Evolutionary conservation across 768 basidiomycete genomes (phyloP).

Genomic region (Tricholomella constricta): DNA sequence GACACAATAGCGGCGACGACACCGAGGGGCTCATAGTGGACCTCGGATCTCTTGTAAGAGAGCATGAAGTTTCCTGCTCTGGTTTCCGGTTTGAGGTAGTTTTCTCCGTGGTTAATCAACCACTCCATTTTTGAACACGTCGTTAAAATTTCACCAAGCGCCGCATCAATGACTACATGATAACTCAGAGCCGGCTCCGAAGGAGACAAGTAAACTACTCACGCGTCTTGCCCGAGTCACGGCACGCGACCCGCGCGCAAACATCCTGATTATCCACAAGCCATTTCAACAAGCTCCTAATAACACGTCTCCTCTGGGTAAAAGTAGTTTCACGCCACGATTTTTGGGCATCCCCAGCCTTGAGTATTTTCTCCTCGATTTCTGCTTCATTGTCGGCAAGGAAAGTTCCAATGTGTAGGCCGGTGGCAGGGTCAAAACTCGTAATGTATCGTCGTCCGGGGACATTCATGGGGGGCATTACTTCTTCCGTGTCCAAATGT

Average conservation of each 20-base stretch:
- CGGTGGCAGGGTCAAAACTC: constrained; percentile 89
- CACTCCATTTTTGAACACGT: constrained; percentile 95
- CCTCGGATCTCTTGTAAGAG: constrained; percentile 74
- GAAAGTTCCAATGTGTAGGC: constrained; percentile 75
- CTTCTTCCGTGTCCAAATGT: constrained; percentile 56
- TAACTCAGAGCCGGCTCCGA: not conserved
- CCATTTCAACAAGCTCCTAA: constrained; percentile 90
- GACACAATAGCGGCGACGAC: constrained; percentile 92
- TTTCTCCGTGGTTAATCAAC: constrained; percentile 85
- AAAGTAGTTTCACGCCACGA: constrained; percentile 79
- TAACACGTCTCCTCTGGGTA: constrained; percentile 75
- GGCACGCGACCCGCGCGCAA: constrained; percentile 84
- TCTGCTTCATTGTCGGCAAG: constrained; percentile 74
- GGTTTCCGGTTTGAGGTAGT: constrained; percentile 69
- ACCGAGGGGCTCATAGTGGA: constrained; percentile 89
- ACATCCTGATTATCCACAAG: constrained; percentile 86
- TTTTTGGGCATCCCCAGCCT: constrained; percentile 66
- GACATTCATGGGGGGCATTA: constrained; percentile 51
- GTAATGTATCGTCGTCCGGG: constrained; percentile 74
- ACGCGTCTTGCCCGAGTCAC: constrained; percentile 97
- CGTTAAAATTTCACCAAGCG: constrained; percentile 92
- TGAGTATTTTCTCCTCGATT: constrained; percentile 71
- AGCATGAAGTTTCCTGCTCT: constrained; percentile 69
- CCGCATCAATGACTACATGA: constrained; percentile 82
- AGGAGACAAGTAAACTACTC: constrained; percentile 29